Conservation (phyloP, 768 basidiomycete genomes). For the Pleurotus pulmonarius region DNA sequence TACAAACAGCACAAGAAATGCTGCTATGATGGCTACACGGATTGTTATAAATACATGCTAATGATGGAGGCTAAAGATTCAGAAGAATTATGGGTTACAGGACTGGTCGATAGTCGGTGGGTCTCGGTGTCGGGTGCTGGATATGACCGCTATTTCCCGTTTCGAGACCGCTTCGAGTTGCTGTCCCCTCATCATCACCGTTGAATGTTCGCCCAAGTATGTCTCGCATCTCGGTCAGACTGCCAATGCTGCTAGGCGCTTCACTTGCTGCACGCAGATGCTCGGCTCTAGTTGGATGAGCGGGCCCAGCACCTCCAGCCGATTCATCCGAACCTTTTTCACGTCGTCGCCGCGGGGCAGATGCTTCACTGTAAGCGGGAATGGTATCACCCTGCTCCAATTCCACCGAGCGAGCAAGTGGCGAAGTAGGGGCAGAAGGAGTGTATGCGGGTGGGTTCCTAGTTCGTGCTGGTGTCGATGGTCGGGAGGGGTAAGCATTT, state of each 20-base stretch:
- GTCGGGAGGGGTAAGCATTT: not conserved
- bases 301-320: not conserved
- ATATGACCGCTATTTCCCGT: conserved; percentile 1
- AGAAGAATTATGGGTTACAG: not conserved
- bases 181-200: not conserved
- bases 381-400: not conserved
- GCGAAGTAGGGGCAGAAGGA: not conserved
- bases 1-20: not conserved
- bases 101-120: not conserved
- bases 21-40: not conserved
- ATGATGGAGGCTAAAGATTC: no score
- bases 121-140: not conserved
- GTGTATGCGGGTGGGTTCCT: not conserved
- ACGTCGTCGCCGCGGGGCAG: not conserved
- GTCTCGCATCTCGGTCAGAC: not conserved
- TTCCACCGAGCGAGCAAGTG: not conserved
- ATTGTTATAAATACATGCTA: no score
- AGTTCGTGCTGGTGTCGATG: not conserved
- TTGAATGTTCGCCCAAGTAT: not conserved
- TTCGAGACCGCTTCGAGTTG: conserved; percentile 5
- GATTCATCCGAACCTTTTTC: not conserved
- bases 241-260: not conserved
- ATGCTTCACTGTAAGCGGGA: not conserved
- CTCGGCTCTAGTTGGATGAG: not conserved
- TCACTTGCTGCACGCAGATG: not conserved